Evolutionary conservation across 441 rosid genomes (phyloP).

Genomic region (Jatropha multifida): DNA sequence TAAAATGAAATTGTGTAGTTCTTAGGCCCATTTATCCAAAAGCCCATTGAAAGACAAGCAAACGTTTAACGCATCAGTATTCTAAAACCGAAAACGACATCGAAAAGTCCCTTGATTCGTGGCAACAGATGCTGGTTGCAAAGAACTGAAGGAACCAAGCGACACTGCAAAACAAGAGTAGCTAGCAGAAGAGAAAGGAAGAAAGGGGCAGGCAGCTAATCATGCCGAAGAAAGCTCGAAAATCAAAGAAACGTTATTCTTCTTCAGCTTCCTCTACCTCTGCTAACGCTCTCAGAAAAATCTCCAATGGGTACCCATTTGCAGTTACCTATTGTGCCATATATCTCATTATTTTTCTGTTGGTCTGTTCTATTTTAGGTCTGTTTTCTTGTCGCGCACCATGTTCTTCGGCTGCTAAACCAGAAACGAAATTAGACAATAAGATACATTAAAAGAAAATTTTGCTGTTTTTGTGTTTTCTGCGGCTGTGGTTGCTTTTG

Average conservation of each 20-base stretch:
- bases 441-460: not conserved
- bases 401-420: not conserved
- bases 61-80: no score
- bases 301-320: conserved; percentile 27
- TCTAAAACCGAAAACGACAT: no score
- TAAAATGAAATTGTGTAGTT: no score
- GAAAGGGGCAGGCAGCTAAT: not conserved
- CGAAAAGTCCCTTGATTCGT: no score
- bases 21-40: no score
- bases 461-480: not conserved
- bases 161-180: not conserved
- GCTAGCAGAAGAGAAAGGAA: not conserved
- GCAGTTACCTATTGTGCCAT: not conserved
- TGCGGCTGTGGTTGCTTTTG: not conserved
- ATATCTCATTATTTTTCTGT: not conserved
- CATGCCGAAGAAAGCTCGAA: conserved; percentile 54
- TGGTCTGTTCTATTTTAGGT: not conserved
- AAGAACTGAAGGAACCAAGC: no score
- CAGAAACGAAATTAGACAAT: not conserved
- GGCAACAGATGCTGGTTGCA: not conserved
- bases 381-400: not conserved
- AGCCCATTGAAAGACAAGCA: no score
- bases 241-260: conserved; percentile 30
- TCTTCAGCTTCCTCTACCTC: conserved; percentile 32
- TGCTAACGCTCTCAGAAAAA: conserved; percentile 12